Conservation (phyloP, 352 stramenopile species). For the Globisporangium paddicum region DNA sequence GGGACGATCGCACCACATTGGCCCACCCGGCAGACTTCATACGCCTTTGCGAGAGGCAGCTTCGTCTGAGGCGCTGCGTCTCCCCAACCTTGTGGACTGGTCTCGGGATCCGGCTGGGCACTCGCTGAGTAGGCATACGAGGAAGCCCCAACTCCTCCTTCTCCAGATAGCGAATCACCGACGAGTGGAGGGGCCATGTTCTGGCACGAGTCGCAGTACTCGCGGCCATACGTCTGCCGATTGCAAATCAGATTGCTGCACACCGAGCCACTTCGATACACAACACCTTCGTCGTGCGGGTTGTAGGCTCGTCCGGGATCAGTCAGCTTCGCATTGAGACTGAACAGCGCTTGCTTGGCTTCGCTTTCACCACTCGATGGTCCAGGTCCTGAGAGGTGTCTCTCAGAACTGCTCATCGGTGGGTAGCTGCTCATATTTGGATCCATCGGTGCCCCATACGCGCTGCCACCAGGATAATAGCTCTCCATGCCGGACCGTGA, state of each 20-base stretch:
- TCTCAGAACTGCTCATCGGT: not conserved
- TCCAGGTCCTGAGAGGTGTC: not conserved
- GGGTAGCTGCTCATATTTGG: not conserved
- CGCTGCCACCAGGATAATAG: constrained; percentile 5
- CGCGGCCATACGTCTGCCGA: constrained; percentile 42
- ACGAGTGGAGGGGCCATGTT: constrained; percentile 50
- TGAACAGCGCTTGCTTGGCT: constrained; percentile 23
- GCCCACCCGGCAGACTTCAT: constrained; percentile 32
- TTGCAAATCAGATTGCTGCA: constrained; percentile 62
- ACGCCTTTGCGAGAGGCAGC: constrained; percentile 3
- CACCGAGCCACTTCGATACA: not conserved
- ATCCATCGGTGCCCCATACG: constrained; percentile 3
- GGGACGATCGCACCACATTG: constrained; percentile 24
- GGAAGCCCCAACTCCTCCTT: not conserved
- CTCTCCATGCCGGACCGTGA: constrained; percentile 4
- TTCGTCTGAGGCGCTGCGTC: constrained; percentile 13
- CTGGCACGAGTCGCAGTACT: constrained; percentile 62
- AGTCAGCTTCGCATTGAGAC: constrained; percentile 16
- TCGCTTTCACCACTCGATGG: constrained; percentile 20
- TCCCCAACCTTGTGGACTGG: constrained; percentile 15
- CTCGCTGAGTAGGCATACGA: constrained; percentile 22
- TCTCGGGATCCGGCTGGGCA: constrained; percentile 17
- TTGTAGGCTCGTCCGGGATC: constrained; percentile 6
- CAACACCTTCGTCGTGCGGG: constrained; percentile 14
- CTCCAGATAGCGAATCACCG: constrained; percentile 19